Percentiles rank a stretch among this genome's conserved stretches.
phyloP scores from a whole-genome alignment of 1,284 basidiomycete species.

The Moniliophthora roreri region DNA sequence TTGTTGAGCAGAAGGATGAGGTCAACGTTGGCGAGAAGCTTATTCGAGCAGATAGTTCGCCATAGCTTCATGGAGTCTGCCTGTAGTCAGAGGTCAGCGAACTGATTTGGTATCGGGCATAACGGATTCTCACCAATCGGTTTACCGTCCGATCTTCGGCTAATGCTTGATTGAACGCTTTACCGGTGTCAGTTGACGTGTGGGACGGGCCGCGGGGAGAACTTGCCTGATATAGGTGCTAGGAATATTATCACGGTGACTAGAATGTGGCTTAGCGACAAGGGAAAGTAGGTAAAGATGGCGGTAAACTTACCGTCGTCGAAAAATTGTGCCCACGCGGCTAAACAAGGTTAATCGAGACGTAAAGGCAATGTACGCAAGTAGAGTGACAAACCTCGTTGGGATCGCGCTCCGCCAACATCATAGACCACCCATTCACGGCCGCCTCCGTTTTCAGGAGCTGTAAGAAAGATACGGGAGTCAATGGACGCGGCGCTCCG shows the following conservation, averaged over 20 bases:
- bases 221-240: constrained; percentile 50
- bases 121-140: constrained; percentile 43
- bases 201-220: not conserved
- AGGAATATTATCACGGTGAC: constrained; percentile 65
- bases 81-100: constrained; percentile 26
- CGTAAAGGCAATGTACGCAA: not conserved
- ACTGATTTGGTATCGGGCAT: not conserved
- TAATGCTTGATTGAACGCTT: constrained; percentile 61
- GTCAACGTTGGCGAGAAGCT: constrained; percentile 48
- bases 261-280: constrained; percentile 18
- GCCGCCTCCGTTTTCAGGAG: constrained; percentile 33
- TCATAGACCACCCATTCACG: constrained; percentile 63
- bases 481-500: not conserved
- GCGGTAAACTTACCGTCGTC: constrained; percentile 54
- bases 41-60: constrained; percentile 60
- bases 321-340: constrained; percentile 65
- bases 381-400: constrained; percentile 42
- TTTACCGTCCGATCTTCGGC: constrained; percentile 58
- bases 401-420: constrained; percentile 55
- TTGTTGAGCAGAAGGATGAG: constrained; percentile 68
- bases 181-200: not conserved
- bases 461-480: constrained; percentile 4
- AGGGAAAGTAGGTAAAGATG: not conserved
- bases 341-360: constrained; percentile 25
- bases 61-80: constrained; percentile 60